Evolutionary conservation across 345 rosid species (phyloP), one percentile per base, ranked within the genome.

Genomic region (Ceriops decandra): DNA sequence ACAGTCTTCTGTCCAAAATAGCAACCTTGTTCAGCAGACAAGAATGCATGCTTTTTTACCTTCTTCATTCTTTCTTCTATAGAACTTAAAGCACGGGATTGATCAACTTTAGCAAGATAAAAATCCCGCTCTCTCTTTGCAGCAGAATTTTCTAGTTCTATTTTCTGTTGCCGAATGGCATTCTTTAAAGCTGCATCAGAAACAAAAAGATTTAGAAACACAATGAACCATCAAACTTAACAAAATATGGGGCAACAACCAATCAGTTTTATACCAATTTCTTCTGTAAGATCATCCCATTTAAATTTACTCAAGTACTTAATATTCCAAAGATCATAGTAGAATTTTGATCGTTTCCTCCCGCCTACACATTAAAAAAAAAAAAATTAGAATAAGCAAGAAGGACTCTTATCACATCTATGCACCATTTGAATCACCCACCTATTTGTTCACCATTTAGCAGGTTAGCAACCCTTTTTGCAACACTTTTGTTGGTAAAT

Each of bases 281-380:
- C 97, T 67, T 82, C 91, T 1, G 92, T 88, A 67, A 91, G 97
- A 84, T 91, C 91, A 36, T 93, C 98, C 98, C 98, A 93, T 72
- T 88, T 89, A 84, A 93, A 93, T 82, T 93, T 91, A 69, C 89
- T 91, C 69, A 95, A 81, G 83, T 95, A 95, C 73, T 88, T 95
- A 74, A 89, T 91, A 84, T 91, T 95, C 99, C 99, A 91, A 62
- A 87, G 79, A 76, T 95, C 97, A 71, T 86, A 91, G 71, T 83
- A 89, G 66, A 86, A 81, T 1, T 87, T 61, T 17, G 96, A 91
- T 73, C 91, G 79, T 84, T 91, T 95, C 82, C 69, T 95, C 63
- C 99, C 99, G 64, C 99, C 99, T 91, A 67, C 69, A 57, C 57
- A 66, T 27, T n/a, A 35, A 36, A 62, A 26, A 53, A 38, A 38